These are phyloP conservation scores for Ophiostoma piceae DNA, from an alignment of 2,329 filamentous ascomycete genomes.

Conservation along the genomic window DNA sequence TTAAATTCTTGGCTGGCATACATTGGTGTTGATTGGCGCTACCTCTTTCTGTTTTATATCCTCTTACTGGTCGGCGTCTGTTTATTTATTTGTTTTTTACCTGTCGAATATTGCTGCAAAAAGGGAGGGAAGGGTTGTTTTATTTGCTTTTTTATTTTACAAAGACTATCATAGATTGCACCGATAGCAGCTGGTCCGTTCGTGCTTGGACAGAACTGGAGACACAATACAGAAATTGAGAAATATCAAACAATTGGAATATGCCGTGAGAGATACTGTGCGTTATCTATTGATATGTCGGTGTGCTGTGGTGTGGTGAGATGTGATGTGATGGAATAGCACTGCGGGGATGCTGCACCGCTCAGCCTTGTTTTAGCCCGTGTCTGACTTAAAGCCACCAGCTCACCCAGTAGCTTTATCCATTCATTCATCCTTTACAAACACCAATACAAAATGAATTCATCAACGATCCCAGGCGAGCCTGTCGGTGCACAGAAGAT, in stretches of 20 bases:
- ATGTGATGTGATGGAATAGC: background rate
- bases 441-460: background rate
- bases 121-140: background rate
- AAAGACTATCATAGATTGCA: slow-evolving; percentile 13
- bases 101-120: background rate
- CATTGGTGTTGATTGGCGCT: background rate
- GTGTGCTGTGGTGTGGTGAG: background rate
- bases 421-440: background rate
- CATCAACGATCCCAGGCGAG: background rate
- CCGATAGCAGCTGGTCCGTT: background rate
- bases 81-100: background rate
- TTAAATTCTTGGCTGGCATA: background rate
- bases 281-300: background rate
- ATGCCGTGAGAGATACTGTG: background rate
- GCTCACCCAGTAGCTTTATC: too few relatives aligned
- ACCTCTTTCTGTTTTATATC: background rate
- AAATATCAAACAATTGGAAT: background rate
- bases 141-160: background rate
- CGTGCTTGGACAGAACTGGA: background rate
- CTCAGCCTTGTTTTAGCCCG: too few relatives aligned
- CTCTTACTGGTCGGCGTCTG: background rate
- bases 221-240: background rate
- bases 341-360: background rate
- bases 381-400: too few relatives aligned
- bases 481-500: too few relatives aligned